These are phyloP conservation scores for Candida pseudofarinosa DNA, from an alignment of 805 yeast species.

Conservation along the genomic window DNA sequence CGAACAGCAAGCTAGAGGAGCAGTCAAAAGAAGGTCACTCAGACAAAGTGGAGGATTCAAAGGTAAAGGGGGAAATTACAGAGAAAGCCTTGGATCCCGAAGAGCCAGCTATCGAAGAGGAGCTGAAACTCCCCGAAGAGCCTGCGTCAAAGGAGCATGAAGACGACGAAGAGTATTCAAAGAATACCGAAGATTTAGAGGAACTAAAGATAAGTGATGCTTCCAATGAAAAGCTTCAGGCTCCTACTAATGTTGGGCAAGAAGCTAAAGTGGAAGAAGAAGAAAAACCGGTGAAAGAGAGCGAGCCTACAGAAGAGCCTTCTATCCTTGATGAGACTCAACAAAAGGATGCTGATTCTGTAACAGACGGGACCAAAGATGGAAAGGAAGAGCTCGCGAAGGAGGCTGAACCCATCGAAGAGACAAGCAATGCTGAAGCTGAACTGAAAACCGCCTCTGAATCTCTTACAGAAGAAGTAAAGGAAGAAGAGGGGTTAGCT, in stretches of 20 bases:
- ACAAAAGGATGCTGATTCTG: background rate
- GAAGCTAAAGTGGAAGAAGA: background rate
- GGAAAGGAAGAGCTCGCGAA: conserved; percentile 61
- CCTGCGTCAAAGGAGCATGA: background rate
- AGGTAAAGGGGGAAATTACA: conserved; percentile 2
- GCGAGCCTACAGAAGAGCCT: background rate
- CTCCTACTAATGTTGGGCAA: too few relatives aligned
- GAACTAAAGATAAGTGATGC: too few relatives aligned
- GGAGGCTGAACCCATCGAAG: conserved; percentile 42
- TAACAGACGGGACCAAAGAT: conserved; percentile 37
- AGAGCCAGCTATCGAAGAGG: background rate
- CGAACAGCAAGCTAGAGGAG: background rate
- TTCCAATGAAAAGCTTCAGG: too few relatives aligned
- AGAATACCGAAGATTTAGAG: too few relatives aligned
- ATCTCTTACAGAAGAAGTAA: conserved; percentile 8
- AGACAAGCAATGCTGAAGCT: conserved; percentile 2
- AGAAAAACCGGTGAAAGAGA: background rate
- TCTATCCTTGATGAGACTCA: background rate
- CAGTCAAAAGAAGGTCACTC: conserved; percentile 2
- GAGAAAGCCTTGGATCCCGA: conserved; percentile 3
- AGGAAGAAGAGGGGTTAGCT: conserved; percentile 18
- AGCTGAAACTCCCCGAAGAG: background rate
- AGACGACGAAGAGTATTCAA: too few relatives aligned
- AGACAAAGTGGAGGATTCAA: conserved; percentile 2
- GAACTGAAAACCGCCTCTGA: conserved; percentile 7